phyloP scores from a whole-genome alignment of 1,139 yeast genomes.

The Debaryomyces coudertii region DNA sequence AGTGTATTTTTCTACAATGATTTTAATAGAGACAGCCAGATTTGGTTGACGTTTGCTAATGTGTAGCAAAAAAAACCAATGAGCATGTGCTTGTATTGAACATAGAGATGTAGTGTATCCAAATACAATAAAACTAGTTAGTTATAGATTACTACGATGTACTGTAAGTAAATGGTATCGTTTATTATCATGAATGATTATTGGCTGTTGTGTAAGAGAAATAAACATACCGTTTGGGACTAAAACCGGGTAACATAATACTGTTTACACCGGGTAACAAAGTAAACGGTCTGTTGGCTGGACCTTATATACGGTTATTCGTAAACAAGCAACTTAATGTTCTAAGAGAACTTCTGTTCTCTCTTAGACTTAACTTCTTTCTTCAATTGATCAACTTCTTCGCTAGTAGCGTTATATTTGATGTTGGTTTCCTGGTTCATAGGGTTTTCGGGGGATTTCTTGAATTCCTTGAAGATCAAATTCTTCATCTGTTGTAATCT shows the following conservation, averaged over 20 bases:
- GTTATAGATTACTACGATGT: background rate
- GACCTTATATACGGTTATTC: background rate
- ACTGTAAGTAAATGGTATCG: background rate
- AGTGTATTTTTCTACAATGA: too few relatives aligned
- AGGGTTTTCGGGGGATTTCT: conserved; percentile 80
- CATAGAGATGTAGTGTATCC: too few relatives aligned
- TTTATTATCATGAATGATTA: background rate
- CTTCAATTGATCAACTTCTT: conserved; percentile 57
- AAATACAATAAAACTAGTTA: too few relatives aligned
- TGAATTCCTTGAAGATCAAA: conserved; percentile 75
- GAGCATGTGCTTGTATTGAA: background rate
- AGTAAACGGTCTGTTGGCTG: background rate
- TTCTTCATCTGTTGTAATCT: conserved; percentile 80
- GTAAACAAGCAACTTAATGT: background rate
- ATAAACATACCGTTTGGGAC: background rate
- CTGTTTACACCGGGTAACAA: background rate
- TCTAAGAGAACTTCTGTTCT: conserved; percentile 41
- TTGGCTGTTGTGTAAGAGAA: background rate
- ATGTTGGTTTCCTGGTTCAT: conserved; percentile 77
- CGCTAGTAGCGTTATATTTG: conserved; percentile 61
- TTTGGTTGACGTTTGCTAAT: too few relatives aligned
- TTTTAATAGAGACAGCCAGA: too few relatives aligned
- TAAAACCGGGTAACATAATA: background rate
- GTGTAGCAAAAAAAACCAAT: background rate
- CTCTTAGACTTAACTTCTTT: conserved; percentile 52